Base-by-base conservation (phyloP, 1,284 basidiomycete species). In the Ustilago xerochloae region DNA sequence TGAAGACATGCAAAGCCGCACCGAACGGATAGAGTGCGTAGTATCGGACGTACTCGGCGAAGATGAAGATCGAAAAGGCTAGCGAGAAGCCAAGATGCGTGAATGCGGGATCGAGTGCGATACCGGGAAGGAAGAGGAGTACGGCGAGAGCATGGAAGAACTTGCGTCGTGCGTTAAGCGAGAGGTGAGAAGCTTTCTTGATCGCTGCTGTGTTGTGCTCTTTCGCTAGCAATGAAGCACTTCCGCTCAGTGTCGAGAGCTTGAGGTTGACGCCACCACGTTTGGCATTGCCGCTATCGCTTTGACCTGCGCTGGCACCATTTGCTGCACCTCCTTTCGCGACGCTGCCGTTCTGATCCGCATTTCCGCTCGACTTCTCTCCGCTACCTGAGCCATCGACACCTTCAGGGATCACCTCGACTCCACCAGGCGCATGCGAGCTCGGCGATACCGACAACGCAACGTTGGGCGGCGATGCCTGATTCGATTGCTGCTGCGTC, bases 1-100 rank as follows among this genome's bases (percentile, higher is more conserved):
- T 91, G 86, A 99, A 99, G 66, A 98, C 87, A 86, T 99, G 97
- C 26, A 99, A 90, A 12, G 90, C 88, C 5, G 93, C 96, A 8
- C 95, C 94, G 78, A 98, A 92, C 3, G 97, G 97, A 86, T 96
- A 98, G 30, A 99, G 89, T 32, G 97, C 97, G 85, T 98, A 99
- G 86, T 98, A 99, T 51, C 97, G 77, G 16, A 82, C 53, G 59
- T 82, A 83, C 63, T 84, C 82, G 41, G 73, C 71, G 43, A 84
- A 78, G 54, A 82, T 77, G 69, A 84, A 84, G 50, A 81, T 64
- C 20, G 81, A 77, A 26, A 83, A 80, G 1, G 78, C 82, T 15
- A 91, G 90, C 72, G 92, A 95, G 86, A 98, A 97, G 4, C 93
- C 91, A 32, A 99, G 87, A 84, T 98, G 95, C 36, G 93, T 91